A percentile compares a stretch with the other conserved stretches of the same genome.
Conservation (phyloP, 495 filamentous ascomycete genomes). For the Aspergillus nanangensis region DNA sequence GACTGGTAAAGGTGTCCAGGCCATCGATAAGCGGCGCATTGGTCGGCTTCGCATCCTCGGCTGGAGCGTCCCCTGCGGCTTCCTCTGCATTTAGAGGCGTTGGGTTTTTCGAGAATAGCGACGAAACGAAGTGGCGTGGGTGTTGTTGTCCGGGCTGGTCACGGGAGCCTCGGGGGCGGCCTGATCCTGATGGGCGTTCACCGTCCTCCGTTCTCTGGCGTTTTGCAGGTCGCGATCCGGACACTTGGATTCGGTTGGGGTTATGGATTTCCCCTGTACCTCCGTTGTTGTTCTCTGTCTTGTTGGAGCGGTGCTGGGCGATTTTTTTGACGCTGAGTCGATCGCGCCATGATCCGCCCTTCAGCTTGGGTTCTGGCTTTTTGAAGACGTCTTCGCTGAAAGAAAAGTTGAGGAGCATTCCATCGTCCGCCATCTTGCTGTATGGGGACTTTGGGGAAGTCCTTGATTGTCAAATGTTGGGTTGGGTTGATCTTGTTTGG, state of each 20-base stretch:
- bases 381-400: conserved; percentile 53
- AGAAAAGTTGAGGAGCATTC: conserved; percentile 89
- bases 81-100: conserved; percentile 47
- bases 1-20: conserved; percentile 73
- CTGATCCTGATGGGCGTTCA: conserved; percentile 2
- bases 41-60: conserved; percentile 66
- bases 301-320: conserved; percentile 31
- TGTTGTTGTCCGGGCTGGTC: conserved; percentile 19
- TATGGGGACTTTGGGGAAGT: not conserved
- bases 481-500: conserved; percentile 21
- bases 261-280: conserved; percentile 13
- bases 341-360: conserved; percentile 89
- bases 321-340: conserved; percentile 75
- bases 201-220: conserved; percentile 32
- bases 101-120: conserved; percentile 87
- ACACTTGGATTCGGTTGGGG: conserved; percentile 36
- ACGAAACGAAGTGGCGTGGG: conserved; percentile 67
- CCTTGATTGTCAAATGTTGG: not conserved
- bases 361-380: conserved; percentile 65
- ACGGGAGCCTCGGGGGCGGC: conserved; percentile 4
- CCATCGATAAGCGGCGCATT: conserved; percentile 91
- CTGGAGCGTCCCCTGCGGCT: conserved; percentile 44
- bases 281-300: not conserved
- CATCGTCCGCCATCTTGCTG: conserved; percentile 77
- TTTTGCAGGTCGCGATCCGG: conserved; percentile 31